Evolutionary conservation across 192 early-diverging fungal species (phyloP), one percentile per base, ranked within the genome.

Genomic region (Phycomyces nitens): DNA sequence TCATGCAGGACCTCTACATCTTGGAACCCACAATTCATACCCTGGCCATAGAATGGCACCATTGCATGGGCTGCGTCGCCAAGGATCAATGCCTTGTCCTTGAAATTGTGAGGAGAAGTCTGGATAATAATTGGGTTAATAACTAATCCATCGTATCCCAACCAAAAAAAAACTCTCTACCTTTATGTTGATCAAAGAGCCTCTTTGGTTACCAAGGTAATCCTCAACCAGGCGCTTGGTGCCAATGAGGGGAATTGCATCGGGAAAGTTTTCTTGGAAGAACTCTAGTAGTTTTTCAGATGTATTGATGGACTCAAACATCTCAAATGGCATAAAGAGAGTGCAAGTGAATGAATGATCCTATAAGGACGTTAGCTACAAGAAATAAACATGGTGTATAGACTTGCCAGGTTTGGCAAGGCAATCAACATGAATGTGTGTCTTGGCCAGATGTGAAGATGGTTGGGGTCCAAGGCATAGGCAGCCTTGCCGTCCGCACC

Each of bases 1-100:
- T 58, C 26, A 47, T 86, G 63, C 50, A 93, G 75, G 15, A 88
- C 80, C 40, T 89, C 76, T 15, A 94, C 84, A 66, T 99, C 96
- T 67, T 99, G 91, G 57, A 99, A 96, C 4, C 96, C 96, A 76
- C 94, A 97, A 76, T 99, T 99, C 96, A 99, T 97, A 10, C 96
- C 96, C 68, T 92, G 91, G 16, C 96, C 96, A 55, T 94, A 99
- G 66, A 99, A 99, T 5, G 96, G 96, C 0, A 99, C 96, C 96
- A 99, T 99, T 49, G 92, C 89, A 64, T 99, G 96, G 0, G 96
- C 96, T 11, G 96, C 92, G 68, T 99, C 96, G 42, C 96, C 96
- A 50, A 99, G 72, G 49, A 96, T 90, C 11, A 97, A 75, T 0
- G 78, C 85, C 5, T 77, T 79, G 54, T 88, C 80, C 54, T 87